A percentile compares a stretch with the other conserved stretches of the same genome.
Evolutionary conservation across 352 stramenopile genomes (phyloP).

Genomic region (Aphanomyces euteiches): DNA sequence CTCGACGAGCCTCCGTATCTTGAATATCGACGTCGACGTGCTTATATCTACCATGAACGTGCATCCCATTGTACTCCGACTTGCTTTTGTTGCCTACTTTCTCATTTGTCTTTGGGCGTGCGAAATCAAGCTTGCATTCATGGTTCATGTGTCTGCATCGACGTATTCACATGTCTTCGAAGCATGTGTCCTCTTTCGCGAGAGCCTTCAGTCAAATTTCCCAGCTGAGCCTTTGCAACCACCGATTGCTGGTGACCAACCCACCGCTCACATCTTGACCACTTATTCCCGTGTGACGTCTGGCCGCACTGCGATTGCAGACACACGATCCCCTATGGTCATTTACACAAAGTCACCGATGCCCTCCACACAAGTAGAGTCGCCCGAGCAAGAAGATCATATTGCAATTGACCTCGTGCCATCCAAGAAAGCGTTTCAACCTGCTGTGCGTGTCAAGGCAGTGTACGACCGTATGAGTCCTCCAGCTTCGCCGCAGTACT

Average conservation of each 20-base stretch:
- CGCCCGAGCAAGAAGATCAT: background rate
- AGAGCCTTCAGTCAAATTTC: slow-evolving; percentile 11
- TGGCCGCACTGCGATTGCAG: background rate
- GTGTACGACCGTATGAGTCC: slow-evolving; percentile 22
- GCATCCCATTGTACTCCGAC: slow-evolving; percentile 20
- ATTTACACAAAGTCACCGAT: background rate
- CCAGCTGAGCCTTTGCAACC: background rate
- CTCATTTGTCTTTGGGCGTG: slow-evolving; percentile 7
- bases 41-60: background rate
- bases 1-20: background rate
- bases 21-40: slow-evolving; percentile 19
- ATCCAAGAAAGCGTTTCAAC: background rate
- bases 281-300: slow-evolving; percentile 20
- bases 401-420: background rate
- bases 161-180: slow-evolving; percentile 25
- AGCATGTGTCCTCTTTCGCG: slow-evolving; percentile 6
- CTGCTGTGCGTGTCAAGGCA: background rate
- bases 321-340: background rate
- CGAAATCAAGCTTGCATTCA: background rate
- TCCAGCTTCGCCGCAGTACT: background rate
- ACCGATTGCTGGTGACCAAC: background rate
- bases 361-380: background rate
- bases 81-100: slow-evolving; percentile 25
- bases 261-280: background rate
- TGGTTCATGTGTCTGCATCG: slow-evolving; percentile 9